Base-by-base conservation (phyloP, 2,329 filamentous ascomycete species). In the Trichoderma sp. region DNA sequence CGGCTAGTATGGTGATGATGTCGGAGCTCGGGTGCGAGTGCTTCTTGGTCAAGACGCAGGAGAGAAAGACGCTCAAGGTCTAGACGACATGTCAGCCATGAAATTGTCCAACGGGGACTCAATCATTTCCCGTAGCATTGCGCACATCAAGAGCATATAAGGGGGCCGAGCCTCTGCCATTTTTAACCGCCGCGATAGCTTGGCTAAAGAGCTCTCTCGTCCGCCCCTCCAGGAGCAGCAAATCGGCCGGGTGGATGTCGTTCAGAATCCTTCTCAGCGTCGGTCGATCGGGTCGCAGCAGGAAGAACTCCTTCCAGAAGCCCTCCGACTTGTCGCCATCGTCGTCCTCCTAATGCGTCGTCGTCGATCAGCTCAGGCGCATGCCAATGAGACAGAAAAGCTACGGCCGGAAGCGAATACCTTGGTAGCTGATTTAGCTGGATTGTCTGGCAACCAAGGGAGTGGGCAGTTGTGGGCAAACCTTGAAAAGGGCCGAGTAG, bases 1-100 rank as follows among this genome's bases (percentile, higher is more conserved):
- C 95, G 5, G 94, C 92, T 58, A 99, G 85, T 37, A 98, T 86
- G 67, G 90, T 89, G 75, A 99, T 97, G 73, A 97, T 91, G 79
- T 98, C 95, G 59, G 95, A 95, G 78, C 93, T 97, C 6, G 94
- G 92, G 74, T 97, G 97, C 27, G 92, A 93, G 78, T 97, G 99
- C 78, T 91, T 93, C 80, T 98, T 99, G 68, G 87, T 87, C 70
- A 98, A 84, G 19, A 97, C 86, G 65, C 89, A 89, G 59, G 90
- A 89, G 76, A 99, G 86, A 79, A 98, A 97, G 57, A 92, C 89
- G 78, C 91, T 93, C 76, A 98, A 86, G 69, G 94, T 98, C 92
- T 98, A 78, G 3, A 9, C 3, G 57, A 17, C 42, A 74, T 80
- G 12, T 68, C 73, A 60, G 76, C 72, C 57, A 61, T 39, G 32